Evolutionary conservation across 2,329 filamentous ascomycete species (phyloP).

Genomic region (Leptoxyphium fumago): DNA sequence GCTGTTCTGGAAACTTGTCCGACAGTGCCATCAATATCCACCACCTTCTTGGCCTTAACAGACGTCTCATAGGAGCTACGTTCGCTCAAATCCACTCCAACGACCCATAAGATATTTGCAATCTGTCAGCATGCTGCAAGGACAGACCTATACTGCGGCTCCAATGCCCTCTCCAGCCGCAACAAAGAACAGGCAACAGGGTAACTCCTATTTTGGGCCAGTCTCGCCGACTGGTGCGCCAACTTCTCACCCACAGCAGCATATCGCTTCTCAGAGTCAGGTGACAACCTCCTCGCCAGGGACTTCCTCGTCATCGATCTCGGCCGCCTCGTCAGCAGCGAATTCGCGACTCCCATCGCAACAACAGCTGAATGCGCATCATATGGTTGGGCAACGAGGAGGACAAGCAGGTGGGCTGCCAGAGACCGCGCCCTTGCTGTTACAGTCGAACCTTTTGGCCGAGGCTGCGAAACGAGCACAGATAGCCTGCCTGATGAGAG

Average conservation of each 20-base stretch:
- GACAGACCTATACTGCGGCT: not conserved
- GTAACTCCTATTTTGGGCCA: not conserved
- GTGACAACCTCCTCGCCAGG: no score
- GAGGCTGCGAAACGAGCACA: constrained; percentile 89
- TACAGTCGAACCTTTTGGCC: constrained; percentile 72
- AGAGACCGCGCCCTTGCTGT: constrained; percentile 49
- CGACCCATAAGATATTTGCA: no score
- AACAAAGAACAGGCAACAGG: not conserved
- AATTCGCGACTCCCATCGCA: constrained; percentile 12
- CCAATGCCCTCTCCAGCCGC: not conserved
- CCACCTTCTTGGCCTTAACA: no score
- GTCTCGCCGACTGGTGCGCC: not conserved
- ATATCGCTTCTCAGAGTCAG: not conserved
- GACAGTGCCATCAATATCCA: no score
- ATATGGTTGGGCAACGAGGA: constrained; percentile 16
- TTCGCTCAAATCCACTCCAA: no score
- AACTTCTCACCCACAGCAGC: not conserved
- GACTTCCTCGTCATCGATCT: no score
- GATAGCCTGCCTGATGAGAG: constrained; percentile 75
- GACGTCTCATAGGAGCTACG: no score
- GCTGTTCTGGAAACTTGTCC: no score
- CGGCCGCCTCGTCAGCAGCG: not conserved
- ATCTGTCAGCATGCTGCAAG: not conserved
- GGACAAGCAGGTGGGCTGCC: constrained; percentile 17
- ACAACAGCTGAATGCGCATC: constrained; percentile 10